Evolutionary conservation across 169 alveolate species (phyloP), one percentile per base, ranked within the genome.

Genomic region (Nephromyces sp.): DNA sequence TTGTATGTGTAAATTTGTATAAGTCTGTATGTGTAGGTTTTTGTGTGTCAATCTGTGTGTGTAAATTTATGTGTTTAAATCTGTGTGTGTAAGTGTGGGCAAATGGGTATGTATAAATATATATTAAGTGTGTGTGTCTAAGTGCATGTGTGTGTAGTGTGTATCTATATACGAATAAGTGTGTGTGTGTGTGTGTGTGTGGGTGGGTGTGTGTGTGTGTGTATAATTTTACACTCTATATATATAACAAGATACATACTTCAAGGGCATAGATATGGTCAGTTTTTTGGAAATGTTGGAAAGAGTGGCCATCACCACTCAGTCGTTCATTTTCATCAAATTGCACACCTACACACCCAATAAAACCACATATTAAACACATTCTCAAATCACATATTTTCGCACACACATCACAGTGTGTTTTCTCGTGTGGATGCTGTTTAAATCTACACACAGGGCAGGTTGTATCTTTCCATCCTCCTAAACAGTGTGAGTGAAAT

Each of bases 381-480:
- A 68, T 70, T 35, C 35, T 53, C 27, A 79, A 34, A 51, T 68
- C 75, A 31, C 35, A 78, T 0, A 73, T 32, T 28, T 62, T 34
- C 24, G 79, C 85, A 24, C 83, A 79, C 0, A 74, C 69, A 52
- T 66, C 82, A 62, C 84, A 79, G 69, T 74, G 43, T 22, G 70
- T 35, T 32, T 67, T 52, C 73, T 74, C 81, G 35, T 64, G 71
- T 6, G 88, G 88, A 66, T 79, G 80, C 73, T 83, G 88, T 35
- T 83, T 85, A 66, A 72, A 83, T 15, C 88, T 83, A 70, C 88
- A 83, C 0, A 79, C 85, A 0, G 88, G 88, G 68, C 88, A 83
- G 5, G 86, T 68, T 4, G 74, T 51, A 62, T 83, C 88, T 30
- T 82, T 62, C 88, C 88, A 83, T 25, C 68, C 35, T 25, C 78